Evolutionary conservation across 352 stramenopile species (phyloP).

Genomic region (Phytophthora pini): DNA sequence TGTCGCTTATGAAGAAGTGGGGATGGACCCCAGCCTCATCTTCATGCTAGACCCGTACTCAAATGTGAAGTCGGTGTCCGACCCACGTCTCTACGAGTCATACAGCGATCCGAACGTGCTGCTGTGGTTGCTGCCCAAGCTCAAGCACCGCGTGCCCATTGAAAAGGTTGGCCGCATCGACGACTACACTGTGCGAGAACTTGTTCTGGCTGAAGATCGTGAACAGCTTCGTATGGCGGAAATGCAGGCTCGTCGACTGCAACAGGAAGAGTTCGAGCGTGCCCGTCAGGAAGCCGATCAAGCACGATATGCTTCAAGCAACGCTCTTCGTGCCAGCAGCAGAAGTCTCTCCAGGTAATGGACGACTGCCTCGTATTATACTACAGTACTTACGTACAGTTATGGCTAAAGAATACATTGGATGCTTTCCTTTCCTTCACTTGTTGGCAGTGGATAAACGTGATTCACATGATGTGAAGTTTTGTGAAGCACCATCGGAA

Average conservation of each 20-base stretch:
- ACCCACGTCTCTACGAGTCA: conserved; percentile 77
- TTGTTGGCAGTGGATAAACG: too few species aligned
- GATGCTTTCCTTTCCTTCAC: not conserved
- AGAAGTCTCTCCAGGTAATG: conserved; percentile 35
- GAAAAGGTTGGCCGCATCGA: conserved; percentile 82
- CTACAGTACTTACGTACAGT: conserved; percentile 18
- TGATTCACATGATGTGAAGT: too few species aligned
- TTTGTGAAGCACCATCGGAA: not conserved
- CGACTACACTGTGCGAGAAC: conserved; percentile 81
- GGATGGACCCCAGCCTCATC: conserved; percentile 72
- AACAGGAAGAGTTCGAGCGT: conserved; percentile 73
- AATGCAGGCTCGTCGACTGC: conserved; percentile 59
- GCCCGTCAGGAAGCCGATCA: conserved; percentile 38
- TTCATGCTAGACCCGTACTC: conserved; percentile 88
- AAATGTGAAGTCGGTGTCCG: conserved; percentile 65
- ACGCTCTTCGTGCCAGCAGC: conserved; percentile 34
- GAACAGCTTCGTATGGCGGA: conserved; percentile 78
- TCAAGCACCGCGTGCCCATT: conserved; percentile 86
- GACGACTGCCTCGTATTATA: conserved; percentile 16
- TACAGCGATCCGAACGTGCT: conserved; percentile 85
- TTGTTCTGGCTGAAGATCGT: conserved; percentile 79
- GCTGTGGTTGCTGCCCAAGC: conserved; percentile 77
- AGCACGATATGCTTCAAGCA: conserved; percentile 32
- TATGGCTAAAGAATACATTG: conserved; percentile 9
- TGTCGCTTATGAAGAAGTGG: conserved; percentile 80